Evolutionary conservation across 179 eudicot species (phyloP).

Genomic region (Vitellaria paradoxa): DNA sequence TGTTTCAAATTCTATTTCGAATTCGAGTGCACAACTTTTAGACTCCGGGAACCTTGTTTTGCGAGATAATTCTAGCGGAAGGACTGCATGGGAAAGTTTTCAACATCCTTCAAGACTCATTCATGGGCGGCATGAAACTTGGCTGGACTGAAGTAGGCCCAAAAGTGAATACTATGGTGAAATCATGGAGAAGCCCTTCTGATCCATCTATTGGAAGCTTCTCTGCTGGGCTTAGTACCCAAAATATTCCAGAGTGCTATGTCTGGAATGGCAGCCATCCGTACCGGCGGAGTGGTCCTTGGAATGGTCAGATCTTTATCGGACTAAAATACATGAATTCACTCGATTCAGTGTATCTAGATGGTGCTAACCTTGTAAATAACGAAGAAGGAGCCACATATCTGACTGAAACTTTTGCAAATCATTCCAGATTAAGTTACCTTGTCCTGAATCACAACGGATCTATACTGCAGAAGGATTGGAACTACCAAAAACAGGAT

Average conservation of each 20-base stretch:
- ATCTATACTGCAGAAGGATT: constrained; percentile 6
- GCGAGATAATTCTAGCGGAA: constrained; percentile 10
- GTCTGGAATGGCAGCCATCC: constrained; percentile 35
- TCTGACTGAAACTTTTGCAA: constrained; percentile 18
- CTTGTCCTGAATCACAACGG: constrained; percentile 33
- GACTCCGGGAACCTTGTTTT: constrained; percentile 26
- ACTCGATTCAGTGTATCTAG: constrained; percentile 22
- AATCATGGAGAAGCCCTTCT: constrained; percentile 46
- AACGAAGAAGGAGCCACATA: constrained; percentile 23
- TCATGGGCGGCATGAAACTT: constrained; percentile 30
- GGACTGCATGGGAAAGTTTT: constrained; percentile 23
- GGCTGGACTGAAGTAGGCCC: not conserved
- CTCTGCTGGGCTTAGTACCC: constrained; percentile 28
- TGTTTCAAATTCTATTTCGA: constrained; percentile 1
- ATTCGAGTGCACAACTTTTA: constrained; percentile 21
- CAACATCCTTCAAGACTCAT: constrained; percentile 20
- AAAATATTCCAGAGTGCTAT: constrained; percentile 35
- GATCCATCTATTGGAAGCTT: constrained; percentile 50
- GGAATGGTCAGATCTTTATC: constrained; percentile 36
- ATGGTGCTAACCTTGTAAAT: constrained; percentile 31
- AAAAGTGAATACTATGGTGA: constrained; percentile 13
- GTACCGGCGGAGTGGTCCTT: constrained; percentile 52
- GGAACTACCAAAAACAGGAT: constrained; percentile 15
- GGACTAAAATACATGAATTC: constrained; percentile 29
- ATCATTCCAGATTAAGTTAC: constrained; percentile 11